Percentiles rank a stretch among this genome's conserved stretches.
phyloP scores from a whole-genome alignment of 495 filamentous ascomycete species.

The Penicillium riverlandense region DNA sequence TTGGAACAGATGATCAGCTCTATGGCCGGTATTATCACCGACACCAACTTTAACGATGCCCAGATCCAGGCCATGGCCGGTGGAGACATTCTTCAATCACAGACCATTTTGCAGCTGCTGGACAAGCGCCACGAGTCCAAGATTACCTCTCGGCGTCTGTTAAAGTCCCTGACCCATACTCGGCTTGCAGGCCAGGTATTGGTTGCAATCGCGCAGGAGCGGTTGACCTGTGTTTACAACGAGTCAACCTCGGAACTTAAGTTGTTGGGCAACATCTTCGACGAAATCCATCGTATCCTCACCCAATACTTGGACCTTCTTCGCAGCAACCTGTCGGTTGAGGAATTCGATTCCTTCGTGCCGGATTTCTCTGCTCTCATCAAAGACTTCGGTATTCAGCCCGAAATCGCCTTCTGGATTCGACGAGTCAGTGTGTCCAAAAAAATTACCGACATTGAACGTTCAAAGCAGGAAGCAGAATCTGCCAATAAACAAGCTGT shows the following conservation, averaged over 20 bases:
- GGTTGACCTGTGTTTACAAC: conserved; percentile 69
- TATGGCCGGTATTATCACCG: conserved; percentile 87
- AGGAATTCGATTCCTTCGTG: conserved; percentile 76
- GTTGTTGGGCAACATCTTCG: conserved; percentile 73
- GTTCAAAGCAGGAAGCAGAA: conserved; percentile 15
- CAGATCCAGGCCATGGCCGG: conserved; percentile 83
- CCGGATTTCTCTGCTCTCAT: conserved; percentile 69
- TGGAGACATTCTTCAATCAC: conserved; percentile 68
- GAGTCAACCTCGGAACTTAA: conserved; percentile 67
- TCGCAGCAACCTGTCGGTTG: conserved; percentile 64
- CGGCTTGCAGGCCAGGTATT: conserved; percentile 70
- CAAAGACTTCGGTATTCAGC: conserved; percentile 71
- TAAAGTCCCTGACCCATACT: conserved; percentile 67
- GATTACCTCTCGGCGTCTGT: conserved; percentile 64
- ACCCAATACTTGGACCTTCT: conserved; percentile 86
- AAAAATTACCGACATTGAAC: conserved; percentile 44
- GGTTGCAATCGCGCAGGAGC: conserved; percentile 83
- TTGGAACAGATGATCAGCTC: conserved; percentile 79
- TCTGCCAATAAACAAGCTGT: conserved; percentile 9
- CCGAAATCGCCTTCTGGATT: conserved; percentile 83
- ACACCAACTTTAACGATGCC: conserved; percentile 75
- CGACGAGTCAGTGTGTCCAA: conserved; percentile 58
- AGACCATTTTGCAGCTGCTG: conserved; percentile 67
- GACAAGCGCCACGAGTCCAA: conserved; percentile 69
- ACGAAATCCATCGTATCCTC: conserved; percentile 80